Percentiles rank a stretch among this genome's conserved stretches.
Evolutionary conservation across 805 yeast genomes (phyloP).

Genomic region (Candida chilensis): DNA sequence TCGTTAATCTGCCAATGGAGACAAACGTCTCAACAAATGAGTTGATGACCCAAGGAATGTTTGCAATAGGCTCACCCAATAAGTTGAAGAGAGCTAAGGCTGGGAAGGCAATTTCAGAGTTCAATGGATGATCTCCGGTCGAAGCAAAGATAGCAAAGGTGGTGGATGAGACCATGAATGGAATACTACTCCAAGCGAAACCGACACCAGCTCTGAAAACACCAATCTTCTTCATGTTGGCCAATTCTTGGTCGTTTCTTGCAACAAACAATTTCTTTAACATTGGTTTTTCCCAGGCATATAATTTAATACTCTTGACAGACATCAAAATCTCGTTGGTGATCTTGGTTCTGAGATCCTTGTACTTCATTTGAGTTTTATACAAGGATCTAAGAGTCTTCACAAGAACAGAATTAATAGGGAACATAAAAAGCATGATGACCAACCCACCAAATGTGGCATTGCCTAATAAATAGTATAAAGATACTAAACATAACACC

Average conservation of each 20-base stretch:
- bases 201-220: constrained; percentile 32
- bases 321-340: constrained; percentile 52
- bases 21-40: constrained; percentile 51
- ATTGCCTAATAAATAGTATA: constrained; percentile 47
- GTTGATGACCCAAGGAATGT: constrained; percentile 49
- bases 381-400: constrained; percentile 33
- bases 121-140: constrained; percentile 36
- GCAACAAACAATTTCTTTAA: constrained; percentile 36
- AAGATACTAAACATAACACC: constrained; percentile 40
- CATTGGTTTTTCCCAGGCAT: constrained; percentile 67
- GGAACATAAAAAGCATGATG: constrained; percentile 46
- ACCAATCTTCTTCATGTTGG: constrained; percentile 40
- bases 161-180: constrained; percentile 54
- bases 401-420: constrained; percentile 42
- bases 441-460: constrained; percentile 51
- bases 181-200: constrained; percentile 58
- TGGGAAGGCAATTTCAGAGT: constrained; percentile 65
- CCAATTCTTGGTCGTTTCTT: constrained; percentile 51
- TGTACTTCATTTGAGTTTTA: constrained; percentile 50
- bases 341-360: constrained; percentile 49
- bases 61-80: constrained; percentile 48
- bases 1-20: constrained; percentile 42
- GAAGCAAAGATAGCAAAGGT: constrained; percentile 48
- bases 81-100: constrained; percentile 53
- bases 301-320: constrained; percentile 57